These are phyloP conservation scores for Solanum appendiculatum DNA, from an alignment of 257 asterid species.

Conservation along the genomic window DNA sequence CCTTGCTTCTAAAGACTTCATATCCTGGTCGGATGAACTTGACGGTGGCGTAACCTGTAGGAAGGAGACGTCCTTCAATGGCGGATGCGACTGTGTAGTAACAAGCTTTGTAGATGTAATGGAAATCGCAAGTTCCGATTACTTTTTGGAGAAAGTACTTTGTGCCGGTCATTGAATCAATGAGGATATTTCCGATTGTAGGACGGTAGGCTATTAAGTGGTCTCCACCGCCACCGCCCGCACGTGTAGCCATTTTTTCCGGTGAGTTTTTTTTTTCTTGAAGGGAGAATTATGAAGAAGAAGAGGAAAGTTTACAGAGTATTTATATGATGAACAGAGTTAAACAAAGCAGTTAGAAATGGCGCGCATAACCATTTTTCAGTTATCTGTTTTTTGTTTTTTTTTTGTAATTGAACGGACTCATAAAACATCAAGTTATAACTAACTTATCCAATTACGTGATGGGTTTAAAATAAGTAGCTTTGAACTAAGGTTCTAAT, in stretches of 20 bases:
- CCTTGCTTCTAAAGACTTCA: neutral
- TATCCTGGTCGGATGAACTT: neutral
- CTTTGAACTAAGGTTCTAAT: neutral
- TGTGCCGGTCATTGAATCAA: neutral
- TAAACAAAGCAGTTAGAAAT: neutral
- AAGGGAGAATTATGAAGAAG: neutral
- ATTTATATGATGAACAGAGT: neutral
- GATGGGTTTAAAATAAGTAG: too few species aligned
- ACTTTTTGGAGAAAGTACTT: neutral
- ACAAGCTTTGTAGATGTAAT: neutral
- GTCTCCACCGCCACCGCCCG: too few species aligned
- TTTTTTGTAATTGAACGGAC: too few species aligned
- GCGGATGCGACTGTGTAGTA: neutral
- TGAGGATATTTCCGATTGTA: neutral
- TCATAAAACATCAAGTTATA: neutral
- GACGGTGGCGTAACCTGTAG: neutral
- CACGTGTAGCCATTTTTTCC: neutral
- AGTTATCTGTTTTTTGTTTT: neutral
- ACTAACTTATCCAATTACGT: too few species aligned
- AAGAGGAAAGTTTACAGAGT: neutral
- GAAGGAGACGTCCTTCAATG: neutral
- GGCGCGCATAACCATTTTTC: neutral
- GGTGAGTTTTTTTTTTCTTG: neutral
- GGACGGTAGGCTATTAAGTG: neutral
- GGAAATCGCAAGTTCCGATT: neutral